Evolutionary conservation across 106 monocot species (phyloP), one percentile per base, ranked within the genome.

Genomic region (Phalaenopsis aphrodite): DNA sequence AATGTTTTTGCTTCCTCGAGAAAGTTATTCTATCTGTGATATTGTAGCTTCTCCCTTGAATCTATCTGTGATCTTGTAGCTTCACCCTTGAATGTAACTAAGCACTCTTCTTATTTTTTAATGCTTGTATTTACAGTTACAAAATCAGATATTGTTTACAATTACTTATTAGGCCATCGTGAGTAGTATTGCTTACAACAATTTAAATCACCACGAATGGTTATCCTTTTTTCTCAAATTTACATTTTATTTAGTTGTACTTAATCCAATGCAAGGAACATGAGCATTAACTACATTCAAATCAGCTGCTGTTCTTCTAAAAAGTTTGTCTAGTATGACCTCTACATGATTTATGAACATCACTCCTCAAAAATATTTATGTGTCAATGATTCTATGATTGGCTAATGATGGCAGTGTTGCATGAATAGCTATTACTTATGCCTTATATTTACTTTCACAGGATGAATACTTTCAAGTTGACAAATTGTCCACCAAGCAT

Each of bases 401-500:
- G 64, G 64, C n/a, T 21, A 5, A 64, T 21, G 19, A 21, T 56
- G 56, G 3, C 16, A 3, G 16, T 64, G 19, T 64, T 64, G 19
- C 9, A 2, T 64, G 14, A 74, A 43, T 74, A 74, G 18, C 42
- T 39, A 14, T 72, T 38, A 30, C 12, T 14, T 9, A 6, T 80
- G 38, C 52, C 17, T 75, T 23, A 24, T 64, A 39, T 2, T 3
- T 61, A 43, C 11, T 64, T 77, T 85, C 86, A 37, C 87, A 99
- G 98, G 89, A 99, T 88, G 98, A 93, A 73, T 99, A 99, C 84
- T 99, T 99, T 85, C 85, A 99, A 86, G 93, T 93, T 76, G 94
- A 99, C 58, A 95, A 99, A 79, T 88, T 87, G 85, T 72, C 79
- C 55, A 94, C 92, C 17, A 99, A 99, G 55, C 93, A 99, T 81